phyloP scores from a whole-genome alignment of 2,329 filamentous ascomycete species.

The Fonsecaea erecta region DNA sequence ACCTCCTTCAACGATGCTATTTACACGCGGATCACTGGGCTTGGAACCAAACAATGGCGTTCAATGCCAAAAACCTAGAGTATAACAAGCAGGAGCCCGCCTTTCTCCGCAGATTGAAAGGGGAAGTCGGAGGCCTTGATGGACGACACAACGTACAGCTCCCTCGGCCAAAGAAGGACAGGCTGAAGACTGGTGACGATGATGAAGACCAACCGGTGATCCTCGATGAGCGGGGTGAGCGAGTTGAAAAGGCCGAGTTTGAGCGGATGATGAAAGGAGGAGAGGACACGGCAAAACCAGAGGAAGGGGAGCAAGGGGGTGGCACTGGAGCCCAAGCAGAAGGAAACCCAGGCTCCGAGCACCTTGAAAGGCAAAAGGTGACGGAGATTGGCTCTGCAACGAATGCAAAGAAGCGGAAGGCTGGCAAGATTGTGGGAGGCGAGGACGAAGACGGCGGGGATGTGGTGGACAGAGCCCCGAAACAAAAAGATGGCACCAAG shows the following conservation, averaged over 20 bases:
- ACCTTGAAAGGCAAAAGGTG: conserved; percentile 29
- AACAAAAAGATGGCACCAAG: conserved; percentile 14
- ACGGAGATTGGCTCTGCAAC: conserved; percentile 27
- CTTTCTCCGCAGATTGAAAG: conserved; percentile 36
- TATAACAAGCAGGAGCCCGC: conserved; percentile 37
- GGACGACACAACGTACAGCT: conserved; percentile 36
- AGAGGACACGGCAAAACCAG: not conserved
- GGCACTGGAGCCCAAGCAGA: not conserved
- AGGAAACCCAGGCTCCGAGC: not conserved
- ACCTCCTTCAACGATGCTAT: not conserved
- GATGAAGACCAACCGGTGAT: conserved; percentile 38
- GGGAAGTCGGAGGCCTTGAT: conserved; percentile 32
- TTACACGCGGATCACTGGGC: not conserved
- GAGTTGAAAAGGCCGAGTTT: conserved; percentile 34
- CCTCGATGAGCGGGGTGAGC: conserved; percentile 37
- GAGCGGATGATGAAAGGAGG: conserved; percentile 29
- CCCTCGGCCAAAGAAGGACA: conserved; percentile 34
- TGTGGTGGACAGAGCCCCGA: not conserved
- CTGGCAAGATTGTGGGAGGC: conserved; percentile 33
- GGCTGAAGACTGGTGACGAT: conserved; percentile 37
- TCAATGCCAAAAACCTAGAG: conserved; percentile 35
- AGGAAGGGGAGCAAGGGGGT: not conserved
- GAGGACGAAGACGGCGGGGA: conserved; percentile 20
- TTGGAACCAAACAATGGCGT: conserved; percentile 25
- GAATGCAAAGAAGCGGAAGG: conserved; percentile 35